Evolutionary conservation across 345 rosid genomes (phyloP).

Genomic region (Cardamine chenopodiifolia): DNA sequence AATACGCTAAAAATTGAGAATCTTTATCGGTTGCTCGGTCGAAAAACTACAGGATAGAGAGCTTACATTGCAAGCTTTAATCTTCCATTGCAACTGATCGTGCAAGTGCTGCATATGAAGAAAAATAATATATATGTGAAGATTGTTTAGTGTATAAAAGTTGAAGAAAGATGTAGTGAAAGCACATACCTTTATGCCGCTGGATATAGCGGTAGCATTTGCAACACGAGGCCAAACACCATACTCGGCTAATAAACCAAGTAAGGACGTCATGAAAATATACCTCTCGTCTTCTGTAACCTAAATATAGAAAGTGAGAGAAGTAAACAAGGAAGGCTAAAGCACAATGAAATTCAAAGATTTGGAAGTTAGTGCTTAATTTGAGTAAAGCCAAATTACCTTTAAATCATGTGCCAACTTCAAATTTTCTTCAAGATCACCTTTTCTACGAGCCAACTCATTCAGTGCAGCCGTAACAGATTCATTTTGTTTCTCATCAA

Average conservation of each 20-base stretch:
- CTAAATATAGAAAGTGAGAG: constrained; percentile 47
- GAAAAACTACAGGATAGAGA: constrained; percentile 32
- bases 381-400: constrained; percentile 46
- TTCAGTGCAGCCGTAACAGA: constrained; percentile 71
- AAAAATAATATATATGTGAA: constrained; percentile 3
- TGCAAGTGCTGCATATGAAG: constrained; percentile 62
- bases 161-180: constrained; percentile 18
- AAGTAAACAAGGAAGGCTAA: neutral
- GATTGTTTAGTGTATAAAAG: neutral
- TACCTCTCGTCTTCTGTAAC: constrained; percentile 81
- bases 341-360: neutral
- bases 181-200: constrained; percentile 67
- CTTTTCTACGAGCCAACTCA: constrained; percentile 76
- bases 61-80: constrained; percentile 79
- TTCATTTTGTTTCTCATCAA: constrained; percentile 92
- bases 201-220: constrained; percentile 70
- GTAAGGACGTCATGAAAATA: constrained; percentile 81
- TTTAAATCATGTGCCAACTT: constrained; percentile 81
- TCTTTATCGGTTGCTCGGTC: neutral
- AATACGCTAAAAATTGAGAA: neutral
- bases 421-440: constrained; percentile 77
- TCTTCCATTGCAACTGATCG: constrained; percentile 86
- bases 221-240: constrained; percentile 70
- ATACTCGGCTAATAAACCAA: constrained; percentile 82
- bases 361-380: neutral